A percentile compares a stretch with the other conserved stretches of the same genome.
phyloP scores from a whole-genome alignment of 495 filamentous ascomycete species.

The Tuber calosporum region DNA sequence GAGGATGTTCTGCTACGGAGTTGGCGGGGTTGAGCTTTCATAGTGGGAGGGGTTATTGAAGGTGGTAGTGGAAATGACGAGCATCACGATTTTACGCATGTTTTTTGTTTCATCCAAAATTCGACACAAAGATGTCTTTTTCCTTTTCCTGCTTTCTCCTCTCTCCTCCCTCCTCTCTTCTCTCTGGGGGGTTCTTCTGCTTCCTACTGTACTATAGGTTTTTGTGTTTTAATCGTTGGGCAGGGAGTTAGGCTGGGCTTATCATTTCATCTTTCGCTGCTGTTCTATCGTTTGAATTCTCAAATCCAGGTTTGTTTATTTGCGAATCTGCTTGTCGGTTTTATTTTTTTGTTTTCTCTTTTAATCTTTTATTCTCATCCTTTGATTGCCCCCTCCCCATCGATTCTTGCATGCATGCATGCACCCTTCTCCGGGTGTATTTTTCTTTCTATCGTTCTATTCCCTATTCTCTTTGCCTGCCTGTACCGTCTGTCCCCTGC shows the following conservation, averaged over 20 bases:
- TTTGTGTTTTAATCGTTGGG: constrained; percentile 30
- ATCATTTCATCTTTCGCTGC: constrained; percentile 17
- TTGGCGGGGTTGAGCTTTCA: constrained; percentile 41
- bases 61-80: constrained; percentile 49
- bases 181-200: constrained; percentile 9
- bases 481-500: background rate
- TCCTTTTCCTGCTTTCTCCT: constrained; percentile 10
- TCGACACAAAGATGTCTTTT: constrained; percentile 24
- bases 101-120: constrained; percentile 19
- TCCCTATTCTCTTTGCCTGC: background rate
- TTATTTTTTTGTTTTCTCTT: constrained; percentile 4
- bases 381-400: constrained; percentile 14
- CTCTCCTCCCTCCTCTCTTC: background rate
- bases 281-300: constrained; percentile 18
- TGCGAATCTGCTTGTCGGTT: background rate
- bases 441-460: constrained; percentile 22
- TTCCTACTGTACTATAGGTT: constrained; percentile 32
- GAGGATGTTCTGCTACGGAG: constrained; percentile 15
- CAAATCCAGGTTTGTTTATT: constrained; percentile 24
- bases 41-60: constrained; percentile 44
- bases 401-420: constrained; percentile 29
- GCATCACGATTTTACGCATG: constrained; percentile 44
- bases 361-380: constrained; percentile 21
- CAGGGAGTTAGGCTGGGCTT: constrained; percentile 36
- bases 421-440: constrained; percentile 13